Base-by-base conservation (phyloP, 2,329 filamentous ascomycete genomes). In the Rosellinia necatrix region DNA sequence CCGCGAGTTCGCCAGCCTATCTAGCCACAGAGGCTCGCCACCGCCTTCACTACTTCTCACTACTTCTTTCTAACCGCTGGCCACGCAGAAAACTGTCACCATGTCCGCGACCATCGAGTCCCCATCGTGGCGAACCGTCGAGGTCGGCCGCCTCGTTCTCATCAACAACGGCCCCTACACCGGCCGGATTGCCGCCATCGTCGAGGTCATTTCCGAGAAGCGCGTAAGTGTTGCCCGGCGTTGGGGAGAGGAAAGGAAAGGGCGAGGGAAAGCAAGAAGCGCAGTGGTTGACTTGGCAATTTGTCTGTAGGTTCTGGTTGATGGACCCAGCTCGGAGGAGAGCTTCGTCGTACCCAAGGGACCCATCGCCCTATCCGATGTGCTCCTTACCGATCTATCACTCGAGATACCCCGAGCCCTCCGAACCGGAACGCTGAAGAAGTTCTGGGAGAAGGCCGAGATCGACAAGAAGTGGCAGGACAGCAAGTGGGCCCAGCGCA, bases 171-270 rank as follows among this genome's bases (percentile, higher is more conserved):
- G 92, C 75, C 87, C 88, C 71, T 90, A 81, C 82, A 81, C 83
- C 70, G 92, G 92, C 82, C 90, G 90, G 77, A 86, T 97, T 72
- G 96, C 92, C 73, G 83, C 88, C 73, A 93, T 99, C 75, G 92
- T 96, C 80, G 93, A 99, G 88, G 97, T 99, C 80, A 94, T 99
- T 82, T 94, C 99, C 83, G 93, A 99, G 89, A 97, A 96, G 87
- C 92, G 94, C 82, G 94, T 99, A 96, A 77, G 94, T 91, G 40
- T 53, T 27, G 25, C 38, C 30, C 25, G 27, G 13, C 34, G 27
- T 44, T 32, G 42, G 25, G 24, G 48, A 29, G 48, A 47, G 52
- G 54, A 56, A 56, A 21, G 50, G 40, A 24, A 17, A 21, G 46
- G 53, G 35, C 46, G 54, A 25, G 9, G 21, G 27, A 53, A 41